phyloP scores from a whole-genome alignment of 1,284 basidiomycete species.

The Ceratorhiza oryzae-sativae region DNA sequence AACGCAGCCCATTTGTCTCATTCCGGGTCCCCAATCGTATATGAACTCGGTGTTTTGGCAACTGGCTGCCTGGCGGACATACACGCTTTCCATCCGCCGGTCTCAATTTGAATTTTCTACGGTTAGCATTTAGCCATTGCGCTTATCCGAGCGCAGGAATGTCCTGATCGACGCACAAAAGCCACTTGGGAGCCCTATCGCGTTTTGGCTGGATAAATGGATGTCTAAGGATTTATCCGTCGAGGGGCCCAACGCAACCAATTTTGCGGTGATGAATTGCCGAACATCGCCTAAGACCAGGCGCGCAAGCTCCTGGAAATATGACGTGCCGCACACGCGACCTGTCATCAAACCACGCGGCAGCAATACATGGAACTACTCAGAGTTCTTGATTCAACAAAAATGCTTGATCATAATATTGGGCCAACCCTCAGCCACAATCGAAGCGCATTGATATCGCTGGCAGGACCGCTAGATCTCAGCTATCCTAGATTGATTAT shows the following conservation, averaged over 20 bases:
- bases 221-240: background rate
- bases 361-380: background rate
- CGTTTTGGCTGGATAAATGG: conserved; percentile 8
- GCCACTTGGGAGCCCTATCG: background rate
- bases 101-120: background rate
- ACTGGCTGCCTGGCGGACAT: background rate
- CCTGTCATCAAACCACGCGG: conserved; percentile 3
- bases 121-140: background rate
- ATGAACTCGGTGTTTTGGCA: background rate
- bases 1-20: too few relatives aligned
- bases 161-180: conserved; percentile 1
- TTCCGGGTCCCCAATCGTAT: too few relatives aligned
- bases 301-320: conserved; percentile 12
- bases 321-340: conserved; percentile 28
- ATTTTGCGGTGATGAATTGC: background rate
- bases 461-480: background rate
- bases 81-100: background rate
- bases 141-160: background rate
- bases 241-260: background rate
- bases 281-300: conserved; percentile 6
- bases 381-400: conserved; percentile 7
- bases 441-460: conserved; percentile 20
- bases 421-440: conserved; percentile 26
- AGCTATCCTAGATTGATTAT: conserved; percentile 3
- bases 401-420: conserved; percentile 20